phyloP scores from a whole-genome alignment of 306 rosid genomes.

The Castanospermum australe region DNA sequence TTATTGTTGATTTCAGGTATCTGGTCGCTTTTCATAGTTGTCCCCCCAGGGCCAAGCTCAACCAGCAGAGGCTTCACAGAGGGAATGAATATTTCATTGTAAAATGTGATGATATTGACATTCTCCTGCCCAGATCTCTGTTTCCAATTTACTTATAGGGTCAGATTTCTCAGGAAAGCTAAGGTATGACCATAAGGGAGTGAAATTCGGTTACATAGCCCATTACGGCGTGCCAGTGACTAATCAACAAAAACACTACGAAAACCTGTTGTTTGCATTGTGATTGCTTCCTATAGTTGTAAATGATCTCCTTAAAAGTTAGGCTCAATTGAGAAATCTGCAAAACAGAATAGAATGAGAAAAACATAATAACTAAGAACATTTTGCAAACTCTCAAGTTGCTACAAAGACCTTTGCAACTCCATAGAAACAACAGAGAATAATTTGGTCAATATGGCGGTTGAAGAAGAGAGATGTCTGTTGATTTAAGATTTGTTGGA shows the following conservation, averaged over 20 bases:
- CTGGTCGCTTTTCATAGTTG: slow-evolving; percentile 49
- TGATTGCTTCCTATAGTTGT: slow-evolving; percentile 92
- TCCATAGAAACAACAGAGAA: slow-evolving; percentile 95
- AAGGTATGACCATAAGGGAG: too few relatives aligned
- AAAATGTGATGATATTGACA: slow-evolving; percentile 84
- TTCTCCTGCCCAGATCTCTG: slow-evolving; percentile 86
- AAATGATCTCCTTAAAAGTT: slow-evolving; percentile 84
- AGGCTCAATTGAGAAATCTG: slow-evolving; percentile 92
- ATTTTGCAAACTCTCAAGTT: slow-evolving; percentile 11
- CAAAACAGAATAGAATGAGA: slow-evolving; percentile 41
- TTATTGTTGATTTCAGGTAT: slow-evolving; percentile 65
- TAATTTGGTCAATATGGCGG: slow-evolving; percentile 94
- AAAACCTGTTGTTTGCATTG: slow-evolving; percentile 87
- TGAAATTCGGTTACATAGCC: slow-evolving; percentile 46
- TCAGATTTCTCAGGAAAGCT: slow-evolving; percentile 25
- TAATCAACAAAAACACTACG: slow-evolving; percentile 89
- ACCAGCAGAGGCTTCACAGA: slow-evolving; percentile 82
- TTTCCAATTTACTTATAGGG: slow-evolving; percentile 34
- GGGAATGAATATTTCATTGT: slow-evolving; percentile 87
- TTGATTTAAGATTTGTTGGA: slow-evolving; percentile 82
- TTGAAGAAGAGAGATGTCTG: slow-evolving; percentile 80
- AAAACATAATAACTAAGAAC: slow-evolving; percentile 12
- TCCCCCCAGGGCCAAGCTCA: slow-evolving; percentile 83
- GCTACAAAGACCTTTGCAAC: slow-evolving; percentile 70
- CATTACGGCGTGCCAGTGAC: slow-evolving; percentile 72